Base-by-base conservation (phyloP, 768 basidiomycete species). In the Trametes meyenii region DNA sequence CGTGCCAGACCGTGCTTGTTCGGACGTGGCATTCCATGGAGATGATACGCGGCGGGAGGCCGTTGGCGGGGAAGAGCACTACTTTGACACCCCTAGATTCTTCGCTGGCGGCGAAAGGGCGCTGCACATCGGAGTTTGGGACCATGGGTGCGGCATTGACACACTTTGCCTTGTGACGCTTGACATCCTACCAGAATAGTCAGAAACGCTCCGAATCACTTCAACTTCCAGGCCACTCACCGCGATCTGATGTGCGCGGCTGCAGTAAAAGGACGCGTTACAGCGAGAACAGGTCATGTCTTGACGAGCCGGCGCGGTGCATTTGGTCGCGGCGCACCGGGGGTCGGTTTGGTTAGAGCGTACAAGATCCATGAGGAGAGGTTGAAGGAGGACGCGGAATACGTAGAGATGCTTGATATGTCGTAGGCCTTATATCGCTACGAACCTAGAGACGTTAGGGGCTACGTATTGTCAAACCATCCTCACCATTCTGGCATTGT, bases 51-150 rank as follows among this genome's bases (percentile, higher is more conserved):
- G 58, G 40, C 3, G 58, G 58, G 12, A 59, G 42, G 5, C 58
- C 58, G n/a, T 44, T 51, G 26, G 50, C 50, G 1, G 58, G 50
- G 23, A 60, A 60, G 21, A 60, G 50, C 3, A 59, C 42, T 7
- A 52, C 51, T 5, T 53, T 19, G 17, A 60, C 58, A 14, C 11
- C 14, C 39, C 26, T 51, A 4, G 21, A 24, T 5, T 45, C 58
- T 10, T 46, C 50, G 33, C 43, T 26, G 12, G 33, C 36, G 19
- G 39, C 12, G 14, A 39, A 23, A 10, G 19, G 35, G 2, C 5
- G 23, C n/a, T n/a, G 36, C 38, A 17, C 12, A 12, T 35, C 23
- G 17, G 46, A 26, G 43, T 36, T 13, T 5, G 21, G 11, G 16
- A 49, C 36, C 21, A 16, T 16, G 11, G 50, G 50, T 1, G 42